Percentiles rank a stretch among this genome's conserved stretches.
phyloP scores from a whole-genome alignment of 768 basidiomycete genomes.

The Boletales sp. region DNA sequence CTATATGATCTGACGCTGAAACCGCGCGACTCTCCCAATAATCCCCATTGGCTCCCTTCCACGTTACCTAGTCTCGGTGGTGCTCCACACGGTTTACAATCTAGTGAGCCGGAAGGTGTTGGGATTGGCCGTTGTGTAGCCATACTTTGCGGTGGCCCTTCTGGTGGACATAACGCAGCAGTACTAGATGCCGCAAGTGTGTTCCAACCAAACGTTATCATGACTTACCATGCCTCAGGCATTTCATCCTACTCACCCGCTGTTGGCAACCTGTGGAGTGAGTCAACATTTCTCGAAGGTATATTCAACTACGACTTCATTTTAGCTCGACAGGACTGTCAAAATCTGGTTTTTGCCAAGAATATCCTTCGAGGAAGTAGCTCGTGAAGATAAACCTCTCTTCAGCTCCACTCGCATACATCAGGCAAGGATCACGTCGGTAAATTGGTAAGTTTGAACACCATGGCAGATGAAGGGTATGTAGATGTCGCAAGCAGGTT shows the following conservation, averaged over 20 bases:
- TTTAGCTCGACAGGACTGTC: constrained; percentile 65
- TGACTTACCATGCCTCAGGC: constrained; percentile 38
- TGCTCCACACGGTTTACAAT: constrained; percentile 64
- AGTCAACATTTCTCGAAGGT: constrained; percentile 19
- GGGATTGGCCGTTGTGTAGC: constrained; percentile 58
- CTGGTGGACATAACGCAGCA: constrained; percentile 70
- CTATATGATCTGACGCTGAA: constrained; percentile 58
- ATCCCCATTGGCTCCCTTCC: constrained; percentile 59
- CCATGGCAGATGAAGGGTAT: neutral
- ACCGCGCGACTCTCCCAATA: constrained; percentile 35
- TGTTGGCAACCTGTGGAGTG: constrained; percentile 79
- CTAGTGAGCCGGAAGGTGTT: constrained; percentile 55
- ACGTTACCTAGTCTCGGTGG: constrained; percentile 53
- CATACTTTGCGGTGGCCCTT: constrained; percentile 64
- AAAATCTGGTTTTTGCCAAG: constrained; percentile 70
- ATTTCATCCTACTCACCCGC: constrained; percentile 60
- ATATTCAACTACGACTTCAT: neutral
- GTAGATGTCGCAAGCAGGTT: constrained; percentile 41
- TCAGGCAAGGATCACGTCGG: constrained; percentile 58
- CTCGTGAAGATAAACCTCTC: constrained; percentile 71
- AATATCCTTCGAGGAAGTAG: constrained; percentile 35
- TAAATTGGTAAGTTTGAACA: constrained; percentile 48
- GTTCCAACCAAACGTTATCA: neutral
- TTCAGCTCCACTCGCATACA: constrained; percentile 68
- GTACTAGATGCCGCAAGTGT: constrained; percentile 59